phyloP scores from a whole-genome alignment of 1,284 basidiomycete genomes.

The Puccinia horiana region DNA sequence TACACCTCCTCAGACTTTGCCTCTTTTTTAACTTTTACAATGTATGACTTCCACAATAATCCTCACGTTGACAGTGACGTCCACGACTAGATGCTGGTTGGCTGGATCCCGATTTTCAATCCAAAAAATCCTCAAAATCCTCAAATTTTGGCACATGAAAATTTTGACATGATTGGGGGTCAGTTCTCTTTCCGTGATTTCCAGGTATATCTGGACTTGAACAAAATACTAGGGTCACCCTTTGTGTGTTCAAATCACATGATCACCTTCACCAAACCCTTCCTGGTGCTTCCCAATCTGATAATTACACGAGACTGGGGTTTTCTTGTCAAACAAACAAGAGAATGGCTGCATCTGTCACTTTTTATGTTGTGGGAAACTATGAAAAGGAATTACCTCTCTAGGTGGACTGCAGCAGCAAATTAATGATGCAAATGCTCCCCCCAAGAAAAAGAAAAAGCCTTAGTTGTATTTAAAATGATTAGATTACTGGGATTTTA shows the following conservation, averaged over 20 bases:
- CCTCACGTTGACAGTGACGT: not conserved
- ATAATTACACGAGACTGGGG: not conserved
- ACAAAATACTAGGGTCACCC: conserved; percentile 3
- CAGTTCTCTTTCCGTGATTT: not conserved
- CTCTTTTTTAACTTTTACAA: not conserved
- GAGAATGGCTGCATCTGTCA: conserved; percentile 3
- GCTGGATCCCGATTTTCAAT: not conserved
- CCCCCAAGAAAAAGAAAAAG: conserved; percentile 13
- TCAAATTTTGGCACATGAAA: not conserved
- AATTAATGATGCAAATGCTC: not conserved
- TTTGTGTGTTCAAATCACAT: conserved; percentile 9
- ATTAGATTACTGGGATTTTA: not conserved
- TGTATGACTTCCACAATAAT: not conserved
- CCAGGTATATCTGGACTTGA: conserved; percentile 2
- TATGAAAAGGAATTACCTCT: not conserved
- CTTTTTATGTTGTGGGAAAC: not conserved
- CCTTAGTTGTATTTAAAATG: not conserved
- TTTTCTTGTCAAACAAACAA: conserved; percentile 6
- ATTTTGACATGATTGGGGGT: too few relatives aligned
- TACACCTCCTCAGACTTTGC: not conserved
- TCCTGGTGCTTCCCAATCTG: not conserved
- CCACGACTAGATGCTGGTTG: not conserved
- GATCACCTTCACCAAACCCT: not conserved
- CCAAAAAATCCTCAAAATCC: not conserved
- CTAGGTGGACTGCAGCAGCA: not conserved